Evolutionary conservation across 2,329 filamentous ascomycete genomes (phyloP).

Genomic region (Calonectria pseudoturangicola): DNA sequence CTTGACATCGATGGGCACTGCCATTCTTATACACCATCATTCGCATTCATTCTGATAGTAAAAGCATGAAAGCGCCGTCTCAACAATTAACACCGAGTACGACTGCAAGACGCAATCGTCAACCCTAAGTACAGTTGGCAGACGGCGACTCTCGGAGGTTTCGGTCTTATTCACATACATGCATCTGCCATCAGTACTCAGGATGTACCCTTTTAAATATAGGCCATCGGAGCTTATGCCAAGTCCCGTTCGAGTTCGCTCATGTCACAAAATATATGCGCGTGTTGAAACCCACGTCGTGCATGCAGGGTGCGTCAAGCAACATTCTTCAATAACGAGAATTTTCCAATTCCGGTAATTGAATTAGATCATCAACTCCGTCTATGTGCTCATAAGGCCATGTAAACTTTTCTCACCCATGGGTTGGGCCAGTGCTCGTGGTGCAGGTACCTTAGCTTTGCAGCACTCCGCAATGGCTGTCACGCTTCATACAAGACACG

Average conservation of each 20-base stretch:
- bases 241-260: background rate
- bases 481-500: background rate
- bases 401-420: slow-evolving; percentile 1
- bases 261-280: background rate
- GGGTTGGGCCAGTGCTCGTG: too few species aligned
- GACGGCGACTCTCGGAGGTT: background rate
- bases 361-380: background rate
- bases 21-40: background rate
- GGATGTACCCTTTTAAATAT: background rate
- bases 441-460: too few species aligned
- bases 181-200: background rate
- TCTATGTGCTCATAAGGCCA: background rate
- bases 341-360: background rate
- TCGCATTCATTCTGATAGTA: background rate
- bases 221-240: background rate
- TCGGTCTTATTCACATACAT: background rate
- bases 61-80: background rate
- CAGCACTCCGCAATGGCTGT: background rate
- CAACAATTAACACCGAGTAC: slow-evolving; percentile 24
- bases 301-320: slow-evolving; percentile 4
- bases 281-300: background rate
- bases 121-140: slow-evolving; percentile 23
- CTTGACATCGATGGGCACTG: background rate
- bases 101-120: slow-evolving; percentile 23
- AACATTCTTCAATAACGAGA: background rate